Evolutionary conservation across 441 rosid species (phyloP), one percentile per base, ranked within the genome.

Genomic region (Euphorbia celastroides): DNA sequence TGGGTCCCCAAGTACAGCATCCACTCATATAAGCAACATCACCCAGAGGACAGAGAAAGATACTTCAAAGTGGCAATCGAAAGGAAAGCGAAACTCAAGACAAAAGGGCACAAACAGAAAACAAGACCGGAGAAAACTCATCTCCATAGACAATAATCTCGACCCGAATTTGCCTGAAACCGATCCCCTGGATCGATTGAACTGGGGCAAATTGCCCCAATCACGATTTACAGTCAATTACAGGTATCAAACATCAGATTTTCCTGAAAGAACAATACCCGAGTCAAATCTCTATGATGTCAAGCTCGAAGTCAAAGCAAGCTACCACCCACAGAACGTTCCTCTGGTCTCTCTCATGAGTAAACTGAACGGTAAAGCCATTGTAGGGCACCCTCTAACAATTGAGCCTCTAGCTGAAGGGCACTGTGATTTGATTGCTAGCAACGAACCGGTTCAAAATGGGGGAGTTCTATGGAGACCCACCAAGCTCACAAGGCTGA

Each of bases 71-170:
- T 95, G 99, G 99, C 97, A 85, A 77, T 80, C 72, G 14, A 95
- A 95, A 84, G 86, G 98, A 73, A 95, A 95, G 88, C 85, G 99
- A 79, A 95, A 92, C 65, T 88, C 84, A 4, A 90, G 99, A 77
- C 86, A 84, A 58, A 81, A 42, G 72, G 82, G 83, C 72, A 83
- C 79, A 71, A 83, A 62, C 70, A 79, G 84, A 75, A 87, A 84
- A 75, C 87, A 71, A 51, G 79, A 80, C 66, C 72, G 67, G 10
- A 81, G 80, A 66, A 88, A 85, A 79, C 75, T 70, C 60, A 57
- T 77, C 52, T 81, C 72, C 68, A 73, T 79, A 44, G 82, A 79
- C 42, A 79, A 79, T 68, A 81, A 81, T 67, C 62, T 76, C 42
- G 66, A 68, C 75, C n/a, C n/a, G n/a, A n/a, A n/a, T n/a, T n/a